Evolutionary conservation across 192 early-diverging fungal genomes (phyloP).

Genomic region (Rhizophagus sp.): DNA sequence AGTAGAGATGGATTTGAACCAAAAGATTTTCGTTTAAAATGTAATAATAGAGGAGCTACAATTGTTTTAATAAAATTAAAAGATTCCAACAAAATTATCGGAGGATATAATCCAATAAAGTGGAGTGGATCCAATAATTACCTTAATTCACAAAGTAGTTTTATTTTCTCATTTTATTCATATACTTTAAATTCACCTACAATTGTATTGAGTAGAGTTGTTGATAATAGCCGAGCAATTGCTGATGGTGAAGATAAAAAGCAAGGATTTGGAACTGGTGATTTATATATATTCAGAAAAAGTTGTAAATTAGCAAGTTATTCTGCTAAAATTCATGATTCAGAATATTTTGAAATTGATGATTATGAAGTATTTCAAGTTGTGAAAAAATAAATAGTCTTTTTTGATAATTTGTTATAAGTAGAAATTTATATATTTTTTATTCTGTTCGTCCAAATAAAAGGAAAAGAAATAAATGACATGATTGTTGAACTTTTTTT

Average conservation of each 20-base stretch:
- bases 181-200: neutral
- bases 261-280: no score
- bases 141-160: neutral
- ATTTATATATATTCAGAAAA: no score
- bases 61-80: neutral
- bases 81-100: neutral
- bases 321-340: no score
- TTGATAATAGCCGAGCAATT: neutral
- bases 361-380: no score
- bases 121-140: neutral
- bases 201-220: neutral
- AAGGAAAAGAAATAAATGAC: no score
- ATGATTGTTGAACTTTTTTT: no score
- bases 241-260: neutral
- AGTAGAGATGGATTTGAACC: slow-evolving; percentile 1
- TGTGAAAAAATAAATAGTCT: no score
- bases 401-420: no score
- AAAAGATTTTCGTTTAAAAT: slow-evolving; percentile 1
- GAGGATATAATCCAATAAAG: slow-evolving; percentile 17
- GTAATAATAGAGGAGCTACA: slow-evolving; percentile 11
- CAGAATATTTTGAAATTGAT: no score
- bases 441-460: no score
- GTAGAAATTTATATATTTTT: no score
- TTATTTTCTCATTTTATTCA: neutral
- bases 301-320: no score